Evolutionary conservation across 108 stramenopile species (phyloP), one percentile per base, ranked within the genome.

Genomic region (Cylindrotheca fusiformis): DNA sequence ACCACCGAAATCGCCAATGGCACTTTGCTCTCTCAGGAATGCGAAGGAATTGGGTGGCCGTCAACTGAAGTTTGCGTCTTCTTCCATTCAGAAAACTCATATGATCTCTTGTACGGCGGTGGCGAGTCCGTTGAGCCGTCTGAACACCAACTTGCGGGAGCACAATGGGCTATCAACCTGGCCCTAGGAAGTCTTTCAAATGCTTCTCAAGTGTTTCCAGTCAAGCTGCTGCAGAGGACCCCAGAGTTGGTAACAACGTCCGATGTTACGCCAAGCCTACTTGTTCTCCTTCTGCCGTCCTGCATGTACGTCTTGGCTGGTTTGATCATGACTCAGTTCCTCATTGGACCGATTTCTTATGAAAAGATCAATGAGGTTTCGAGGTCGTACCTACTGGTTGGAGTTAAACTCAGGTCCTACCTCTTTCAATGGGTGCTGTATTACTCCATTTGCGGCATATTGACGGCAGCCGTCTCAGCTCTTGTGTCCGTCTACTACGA

Each of bases 291-390:
- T 4, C 26, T 72, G 8, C 66, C 66, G 8, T 17, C 52, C 24
- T 25, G 54, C 36, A 67, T 67, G 72, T 36, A 41, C 19, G 59
- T 54, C 23, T 45, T 72, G 51, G 48, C 72, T 21, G 33, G 57
- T 31, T 26, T 48, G 29, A 48, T 67, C 20, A 47, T 41, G 25
- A 36, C 58, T n/a, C 59, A 60, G 4, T 67, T 67, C 29, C 18
- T 67, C 26, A 26, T 60, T 17, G 72, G 72, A 5, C 65, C 72
- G 21, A 50, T 72, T 32, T 21, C 53, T 2, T 52, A 52, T 31
- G 72, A 72, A 44, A 72, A 72, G 44, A 21, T 72, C 48, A 67
- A 72, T 41, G 54, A 66, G 1, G 66, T 72, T 19, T 23, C 58
- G 17, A 36, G 58, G 32, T 52, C 72, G 6, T 72, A 56, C 32